A percentile compares a stretch with the other conserved stretches of the same genome.
phyloP scores from a whole-genome alignment of 1,284 basidiomycete species.

The Tetrapyrgos nigripes region DNA sequence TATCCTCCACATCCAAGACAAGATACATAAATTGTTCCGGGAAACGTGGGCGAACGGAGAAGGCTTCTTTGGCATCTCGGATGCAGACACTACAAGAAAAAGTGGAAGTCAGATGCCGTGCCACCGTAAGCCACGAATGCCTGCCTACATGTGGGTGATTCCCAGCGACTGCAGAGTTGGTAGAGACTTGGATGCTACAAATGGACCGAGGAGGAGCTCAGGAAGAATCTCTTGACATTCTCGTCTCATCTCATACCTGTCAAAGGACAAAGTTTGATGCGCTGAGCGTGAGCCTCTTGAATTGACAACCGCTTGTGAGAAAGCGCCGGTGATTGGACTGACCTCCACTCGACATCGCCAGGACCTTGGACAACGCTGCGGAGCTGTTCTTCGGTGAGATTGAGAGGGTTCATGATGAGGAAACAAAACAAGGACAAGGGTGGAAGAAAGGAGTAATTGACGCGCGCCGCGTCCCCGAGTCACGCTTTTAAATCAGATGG shows the following conservation, averaged over 20 bases:
- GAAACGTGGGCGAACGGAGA: constrained; percentile 87
- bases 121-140: constrained; percentile 8
- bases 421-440: neutral
- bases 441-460: neutral
- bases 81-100: constrained; percentile 74
- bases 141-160: constrained; percentile 87
- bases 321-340: constrained; percentile 25
- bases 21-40: constrained; percentile 83
- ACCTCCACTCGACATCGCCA: constrained; percentile 82
- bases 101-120: constrained; percentile 12
- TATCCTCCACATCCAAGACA: constrained; percentile 88
- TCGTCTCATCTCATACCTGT: constrained; percentile 94
- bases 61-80: constrained; percentile 85
- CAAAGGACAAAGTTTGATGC: constrained; percentile 7
- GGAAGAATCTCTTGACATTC: constrained; percentile 93
- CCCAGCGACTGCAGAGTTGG: constrained; percentile 66
- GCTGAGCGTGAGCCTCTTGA: constrained; percentile 8
- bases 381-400: constrained; percentile 56
- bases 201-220: constrained; percentile 85
- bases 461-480: neutral
- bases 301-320: neutral
- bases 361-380: constrained; percentile 75
- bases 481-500: constrained; percentile 11
- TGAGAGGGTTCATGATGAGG: constrained; percentile 20
- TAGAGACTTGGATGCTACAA: constrained; percentile 85